phyloP scores from a whole-genome alignment of 2,329 filamentous ascomycete genomes.

The Geosmithia putterillii region DNA sequence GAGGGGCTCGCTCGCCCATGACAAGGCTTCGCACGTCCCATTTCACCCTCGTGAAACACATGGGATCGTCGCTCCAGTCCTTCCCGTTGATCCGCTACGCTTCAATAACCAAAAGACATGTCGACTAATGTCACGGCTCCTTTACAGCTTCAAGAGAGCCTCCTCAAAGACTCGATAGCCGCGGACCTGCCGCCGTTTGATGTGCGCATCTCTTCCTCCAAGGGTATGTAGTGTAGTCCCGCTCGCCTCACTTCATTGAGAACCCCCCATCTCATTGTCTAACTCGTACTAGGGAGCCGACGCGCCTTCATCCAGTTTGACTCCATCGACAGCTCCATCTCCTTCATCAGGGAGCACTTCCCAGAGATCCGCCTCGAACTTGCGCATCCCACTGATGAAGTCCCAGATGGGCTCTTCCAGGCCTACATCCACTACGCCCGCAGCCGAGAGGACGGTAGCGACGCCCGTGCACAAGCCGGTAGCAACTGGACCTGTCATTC shows the following conservation, averaged over 20 bases:
- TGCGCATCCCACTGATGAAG: constrained; percentile 21
- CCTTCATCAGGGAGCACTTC: constrained; percentile 29
- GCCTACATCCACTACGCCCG: constrained; percentile 28
- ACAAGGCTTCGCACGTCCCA: too few relatives aligned
- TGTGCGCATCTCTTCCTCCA: constrained; percentile 22
- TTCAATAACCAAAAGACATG: not conserved
- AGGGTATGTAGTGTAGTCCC: too few relatives aligned
- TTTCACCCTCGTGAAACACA: too few relatives aligned
- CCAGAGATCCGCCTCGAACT: constrained; percentile 24
- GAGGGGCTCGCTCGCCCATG: too few relatives aligned
- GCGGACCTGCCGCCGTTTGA: constrained; percentile 23
- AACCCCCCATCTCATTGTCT: too few relatives aligned
- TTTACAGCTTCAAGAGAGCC: constrained; percentile 21
- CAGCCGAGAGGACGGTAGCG: constrained; percentile 18
- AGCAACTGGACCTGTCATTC: constrained; percentile 22
- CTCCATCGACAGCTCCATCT: constrained; percentile 22
- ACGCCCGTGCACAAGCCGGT: constrained; percentile 10
- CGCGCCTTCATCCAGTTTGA: constrained; percentile 30
- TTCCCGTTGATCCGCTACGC: not conserved
- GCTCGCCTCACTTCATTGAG: too few relatives aligned
- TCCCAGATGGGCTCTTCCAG: constrained; percentile 22
- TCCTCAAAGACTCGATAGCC: constrained; percentile 19
- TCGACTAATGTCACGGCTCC: constrained; percentile 10
- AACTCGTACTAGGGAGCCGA: constrained; percentile 19
- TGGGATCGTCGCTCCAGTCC: too few relatives aligned